Conservation (phyloP, 169 alveolate genomes). For the Cryptosporidium felis region DNA sequence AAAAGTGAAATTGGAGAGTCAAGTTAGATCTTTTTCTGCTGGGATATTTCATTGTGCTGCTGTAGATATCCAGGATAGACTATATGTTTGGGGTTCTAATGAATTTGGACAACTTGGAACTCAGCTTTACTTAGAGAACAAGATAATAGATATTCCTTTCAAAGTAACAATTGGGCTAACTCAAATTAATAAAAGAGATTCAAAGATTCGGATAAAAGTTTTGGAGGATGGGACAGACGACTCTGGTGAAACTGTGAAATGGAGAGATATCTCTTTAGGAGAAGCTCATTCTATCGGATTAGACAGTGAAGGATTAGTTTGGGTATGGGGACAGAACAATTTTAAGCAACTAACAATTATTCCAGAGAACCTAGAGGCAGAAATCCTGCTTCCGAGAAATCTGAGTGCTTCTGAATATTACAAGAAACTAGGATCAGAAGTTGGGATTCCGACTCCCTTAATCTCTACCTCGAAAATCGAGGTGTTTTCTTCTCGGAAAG, state of each 20-base stretch:
- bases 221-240: not conserved
- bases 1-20: not conserved
- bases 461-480: not conserved
- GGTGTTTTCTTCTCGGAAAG: constrained; percentile 11
- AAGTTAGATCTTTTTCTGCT: constrained; percentile 26
- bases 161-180: not conserved
- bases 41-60: constrained; percentile 69
- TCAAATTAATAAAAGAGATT: not conserved
- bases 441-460: constrained; percentile 46
- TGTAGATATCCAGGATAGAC: constrained; percentile 8
- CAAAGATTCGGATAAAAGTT: not conserved
- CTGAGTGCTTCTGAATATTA: not conserved
- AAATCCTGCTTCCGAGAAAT: not conserved
- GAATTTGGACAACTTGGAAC: constrained; percentile 68
- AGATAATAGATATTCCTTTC: not conserved
- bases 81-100: constrained; percentile 64
- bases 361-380: not conserved
- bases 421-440: not conserved
- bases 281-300: constrained; percentile 56
- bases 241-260: not conserved
- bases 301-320: constrained; percentile 30
- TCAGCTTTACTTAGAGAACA: not conserved
- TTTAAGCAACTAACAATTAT: constrained; percentile 40
- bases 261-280: constrained; percentile 49
- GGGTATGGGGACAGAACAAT: constrained; percentile 72